Evolutionary conservation across 352 stramenopile genomes (phyloP), one percentile per base, ranked within the genome.

Genomic region (Phytophthora crassamura): DNA sequence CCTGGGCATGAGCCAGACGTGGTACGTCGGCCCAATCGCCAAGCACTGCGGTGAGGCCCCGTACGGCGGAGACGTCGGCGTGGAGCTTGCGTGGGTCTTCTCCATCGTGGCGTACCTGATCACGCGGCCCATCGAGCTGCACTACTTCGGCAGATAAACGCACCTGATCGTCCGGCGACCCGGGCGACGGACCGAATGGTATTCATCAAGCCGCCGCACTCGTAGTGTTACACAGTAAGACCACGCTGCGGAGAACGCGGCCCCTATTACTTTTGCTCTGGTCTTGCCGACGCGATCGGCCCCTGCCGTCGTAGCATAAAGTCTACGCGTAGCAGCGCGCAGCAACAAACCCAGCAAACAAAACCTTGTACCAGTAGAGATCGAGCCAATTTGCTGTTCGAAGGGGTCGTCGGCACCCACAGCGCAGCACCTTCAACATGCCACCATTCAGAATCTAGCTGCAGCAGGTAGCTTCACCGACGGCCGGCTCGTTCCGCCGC

Each of bases 1-100:
- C 4, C 48, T 83, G 15, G 75, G 75, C n/a, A 83, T 83, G 75
- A 80, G 68, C 51, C 75, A 83, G 68, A 77, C 68, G 16, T 83
- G 75, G 75, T 83, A 77, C 50, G 71, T 82, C 20, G 74, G 74
- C 5, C 46, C 55, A 14, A 74, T 82, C 52, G 74, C 70, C 5
- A 66, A 72, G 30, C 9, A 60, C 6, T 66, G 60, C 42, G 75
- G 75, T 8, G 57, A 76, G 56, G 41, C 16, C 14, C 67, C 75
- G 36, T 76, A 67, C 49, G 67, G 68, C 9, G 75, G 75, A 46
- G 75, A 83, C 50, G 43, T 83, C 18, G 75, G 67, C 16, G 59
- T 83, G 25, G 66, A 83, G 40, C 75, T 83, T 34, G 64, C 64
- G 5, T 80, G 71, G 64, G 32, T 58, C 11, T 80, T 83, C 40